Conservation (phyloP, 2,329 filamentous ascomycete species). For the Cladosporium colombiae region DNA sequence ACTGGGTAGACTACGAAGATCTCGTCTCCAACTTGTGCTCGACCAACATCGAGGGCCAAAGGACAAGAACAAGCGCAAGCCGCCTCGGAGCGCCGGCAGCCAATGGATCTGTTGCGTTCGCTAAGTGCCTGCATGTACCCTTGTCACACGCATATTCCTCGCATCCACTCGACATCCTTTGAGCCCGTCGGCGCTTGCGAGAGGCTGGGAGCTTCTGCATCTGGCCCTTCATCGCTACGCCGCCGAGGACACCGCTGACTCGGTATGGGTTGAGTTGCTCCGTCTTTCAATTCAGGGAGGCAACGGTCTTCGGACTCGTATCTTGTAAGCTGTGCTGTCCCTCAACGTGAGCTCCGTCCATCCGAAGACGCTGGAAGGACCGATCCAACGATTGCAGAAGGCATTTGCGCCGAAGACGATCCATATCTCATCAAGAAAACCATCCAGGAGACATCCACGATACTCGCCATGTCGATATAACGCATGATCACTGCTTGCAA, state of each 20-base stretch:
- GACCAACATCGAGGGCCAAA: background rate
- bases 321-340: background rate
- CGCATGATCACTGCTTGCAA: background rate
- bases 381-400: background rate
- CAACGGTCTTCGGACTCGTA: background rate
- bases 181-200: slow-evolving; percentile 14
- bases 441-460: background rate
- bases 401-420: background rate
- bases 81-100: background rate
- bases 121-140: slow-evolving; percentile 16
- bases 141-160: slow-evolving; percentile 16
- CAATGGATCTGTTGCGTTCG: slow-evolving; percentile 1
- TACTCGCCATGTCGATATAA: background rate
- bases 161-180: slow-evolving; percentile 11
- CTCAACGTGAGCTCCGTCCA: background rate
- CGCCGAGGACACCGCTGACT: slow-evolving; percentile 14
- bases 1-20: background rate
- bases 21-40: background rate
- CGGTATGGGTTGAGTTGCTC: background rate
- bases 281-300: background rate
- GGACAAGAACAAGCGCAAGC: slow-evolving; percentile 1
- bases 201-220: slow-evolving; percentile 15
- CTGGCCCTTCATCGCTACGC: background rate
- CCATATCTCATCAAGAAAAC: background rate
- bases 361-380: background rate